Evolutionary conservation across 768 basidiomycete species (phyloP).

Genomic region (Phaffia tasmanica): DNA sequence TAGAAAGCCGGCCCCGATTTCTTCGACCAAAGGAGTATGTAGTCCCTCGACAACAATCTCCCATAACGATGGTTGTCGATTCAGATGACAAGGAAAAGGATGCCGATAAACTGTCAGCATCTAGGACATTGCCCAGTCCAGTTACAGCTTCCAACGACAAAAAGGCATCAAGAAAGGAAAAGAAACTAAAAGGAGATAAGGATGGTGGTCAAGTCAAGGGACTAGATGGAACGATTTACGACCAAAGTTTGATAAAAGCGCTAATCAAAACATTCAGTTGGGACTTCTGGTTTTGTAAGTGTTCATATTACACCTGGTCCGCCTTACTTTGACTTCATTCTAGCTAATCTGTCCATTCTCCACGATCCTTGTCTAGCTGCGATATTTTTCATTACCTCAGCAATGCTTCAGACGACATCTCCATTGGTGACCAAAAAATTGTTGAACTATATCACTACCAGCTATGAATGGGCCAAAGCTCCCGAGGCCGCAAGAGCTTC

Average conservation of each 20-base stretch:
- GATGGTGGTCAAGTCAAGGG: constrained; percentile 21
- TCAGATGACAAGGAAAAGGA: background rate
- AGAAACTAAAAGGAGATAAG: constrained; percentile 9
- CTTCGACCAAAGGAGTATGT: constrained; percentile 27
- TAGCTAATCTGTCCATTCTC: constrained; percentile 11
- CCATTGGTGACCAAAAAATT: constrained; percentile 52
- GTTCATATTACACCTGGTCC: too few relatives aligned
- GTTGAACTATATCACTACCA: constrained; percentile 50
- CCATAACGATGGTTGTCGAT: background rate
- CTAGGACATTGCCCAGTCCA: background rate
- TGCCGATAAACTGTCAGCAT: background rate
- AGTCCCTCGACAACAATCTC: constrained; percentile 15
- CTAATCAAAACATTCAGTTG: constrained; percentile 44
- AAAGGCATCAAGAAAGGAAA: background rate
- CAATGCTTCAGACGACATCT: constrained; percentile 44
- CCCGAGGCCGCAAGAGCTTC: constrained; percentile 28
- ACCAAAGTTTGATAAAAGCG: constrained; percentile 47
- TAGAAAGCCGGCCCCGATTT: constrained; percentile 41
- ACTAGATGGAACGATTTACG: constrained; percentile 35
- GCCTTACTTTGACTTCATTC: background rate
- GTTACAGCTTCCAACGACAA: constrained; percentile 11
- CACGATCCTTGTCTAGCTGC: constrained; percentile 27
- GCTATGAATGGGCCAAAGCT: constrained; percentile 42
- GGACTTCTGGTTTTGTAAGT: constrained; percentile 40
- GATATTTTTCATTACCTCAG: constrained; percentile 45